Evolutionary conservation across 306 rosid species (phyloP), one percentile per base, ranked within the genome.

Genomic region (Acacia confusa): DNA sequence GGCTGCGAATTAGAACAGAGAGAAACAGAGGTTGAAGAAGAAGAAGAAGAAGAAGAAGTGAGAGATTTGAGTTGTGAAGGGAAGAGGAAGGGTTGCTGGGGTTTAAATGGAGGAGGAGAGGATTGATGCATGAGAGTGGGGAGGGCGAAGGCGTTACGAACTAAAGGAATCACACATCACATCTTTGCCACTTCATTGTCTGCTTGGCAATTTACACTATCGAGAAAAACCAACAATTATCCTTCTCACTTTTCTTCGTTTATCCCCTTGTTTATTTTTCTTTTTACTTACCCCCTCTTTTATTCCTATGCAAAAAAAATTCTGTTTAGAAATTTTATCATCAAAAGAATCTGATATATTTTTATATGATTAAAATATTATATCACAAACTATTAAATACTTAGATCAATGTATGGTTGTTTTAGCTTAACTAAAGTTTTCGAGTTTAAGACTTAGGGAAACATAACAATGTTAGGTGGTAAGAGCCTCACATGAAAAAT

Each of bases 131-230:
- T 47, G 52, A 17, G 45, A 47, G 71, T 10, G 60, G 1, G 0
- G 17, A 71, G 76, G 24, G 8, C 79, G 6, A 78, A 28, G 74
- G 86, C 80, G 71, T 76, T 82, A 76, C 1, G 66, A 82, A 70
- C 61, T 86, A 86, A 79, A 57, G 66, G 61, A 74, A 79, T 40
- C 36, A 45, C 24, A 55, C 13, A 2, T 55, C 27, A 55, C 77
- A 82, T 76, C 86, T 86, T 7, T 83, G 66, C 84, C 79, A 3
- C 11, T 67, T 22, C 40, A 64, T 30, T 84, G 80, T 80, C 58
- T 16, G 73, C 75, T 74, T 70, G 55, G 34, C 83, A 81, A 20
- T 89, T 81, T 89, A 79, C 87, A 76, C 83, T 43, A 79, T 79
- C 84, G 85, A 89, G 53, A 74, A 20, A 58, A 38, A 7, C 13